Base-by-base conservation (phyloP, 192 early-diverging fungal species). In the Linnemannia exigua region DNA sequence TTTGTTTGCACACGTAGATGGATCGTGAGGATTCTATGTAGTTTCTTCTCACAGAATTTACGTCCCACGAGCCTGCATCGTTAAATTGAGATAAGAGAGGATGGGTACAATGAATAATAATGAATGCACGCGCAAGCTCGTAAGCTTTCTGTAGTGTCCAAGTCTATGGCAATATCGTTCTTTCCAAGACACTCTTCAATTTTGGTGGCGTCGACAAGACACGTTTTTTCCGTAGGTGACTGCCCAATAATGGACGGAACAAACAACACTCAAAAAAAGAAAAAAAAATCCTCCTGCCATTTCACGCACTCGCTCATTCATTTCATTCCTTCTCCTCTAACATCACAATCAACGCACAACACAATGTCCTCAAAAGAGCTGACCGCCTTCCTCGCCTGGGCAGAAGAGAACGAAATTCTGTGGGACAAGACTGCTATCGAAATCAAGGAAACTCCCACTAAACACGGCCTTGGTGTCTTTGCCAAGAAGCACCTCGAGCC, bases 401-500 rank as follows among this genome's bases (percentile, higher is more conserved):
- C 93, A 25, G 77, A 85, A 37, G 83, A 79, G 69, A 85, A 85
- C 87, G 89, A 92, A 66, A 88, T 94, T 28, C 78, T 87, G 8
- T 94, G 90, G 85, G 90, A 92, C 77, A 78, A 92, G 38, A 87
- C 91, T 31, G 90, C 89, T 35, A 88, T 94, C 33, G 88, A 92
- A 58, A 79, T 94, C 33, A 89, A 88, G 36, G 79, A 84, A 44
- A 63, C 58, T 4, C 1, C 58, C 14, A 73, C 68, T 41, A 88
- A 88, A 25, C 72, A 78, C 41, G 92, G 90, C 19, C 88, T 85
- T 25, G 77, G 77, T 5, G 54, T 85, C 54, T 85, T 75, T 71
- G 83, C 83, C 54, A 85, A 79, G 70, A 79, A 79, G 70, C 51
- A 38, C 68, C 54, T 85, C 46, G 68, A 85, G 7, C 73, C 77